Base-by-base conservation (phyloP, 768 basidiomycete species). In the Psilocybe subaeruginosa region DNA sequence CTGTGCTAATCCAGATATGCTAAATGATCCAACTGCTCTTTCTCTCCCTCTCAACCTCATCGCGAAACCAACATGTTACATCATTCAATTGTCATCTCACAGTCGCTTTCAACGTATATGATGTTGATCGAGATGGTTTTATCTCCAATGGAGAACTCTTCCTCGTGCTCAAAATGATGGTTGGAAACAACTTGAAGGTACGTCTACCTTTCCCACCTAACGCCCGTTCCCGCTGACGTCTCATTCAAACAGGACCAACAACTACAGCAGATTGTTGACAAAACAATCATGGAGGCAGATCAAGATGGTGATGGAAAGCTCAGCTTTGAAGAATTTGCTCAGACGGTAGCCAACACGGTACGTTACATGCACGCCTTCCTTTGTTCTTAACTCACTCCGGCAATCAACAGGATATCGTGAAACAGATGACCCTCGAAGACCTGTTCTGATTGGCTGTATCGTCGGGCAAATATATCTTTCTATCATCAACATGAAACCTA, bases 51-150 rank as follows among this genome's bases (percentile, higher is more conserved):
- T 51, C 29, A 12, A 31, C n/a, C 30, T 31, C 50, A 30, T 14
- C 50, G 8, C 14, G 30, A 29, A 0, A 29, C 45, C 43, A 16
- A 17, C 51, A n/a, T 14, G 14, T 43, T 14, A 35, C 11, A 11
- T 35, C 33, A 35, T 35, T 35, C 33, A 35, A 23, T 23, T 35
- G 33, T 11, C 33, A 16, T 56, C 3, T 23, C 23, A 23, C 69
- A 99, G 97, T 99, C 71, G 97, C 97, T 27, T 99, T 99, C 87
- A 99, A 99, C 74, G 97, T 99, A 54, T 99, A 99, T 69, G 97
- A 99, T 72, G 93, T 99, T 72, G 97, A 99, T 74, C 85, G 97
- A 54, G 97, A 99, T 71, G 95, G 95, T 7, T 99, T 77, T 77
- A 99, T 99, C 74, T 97, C 95, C 11, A 99, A 99, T 70, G 97